Conservation (phyloP, 2,329 filamentous ascomycete species). For the Blumeriella jaapii region DNA sequence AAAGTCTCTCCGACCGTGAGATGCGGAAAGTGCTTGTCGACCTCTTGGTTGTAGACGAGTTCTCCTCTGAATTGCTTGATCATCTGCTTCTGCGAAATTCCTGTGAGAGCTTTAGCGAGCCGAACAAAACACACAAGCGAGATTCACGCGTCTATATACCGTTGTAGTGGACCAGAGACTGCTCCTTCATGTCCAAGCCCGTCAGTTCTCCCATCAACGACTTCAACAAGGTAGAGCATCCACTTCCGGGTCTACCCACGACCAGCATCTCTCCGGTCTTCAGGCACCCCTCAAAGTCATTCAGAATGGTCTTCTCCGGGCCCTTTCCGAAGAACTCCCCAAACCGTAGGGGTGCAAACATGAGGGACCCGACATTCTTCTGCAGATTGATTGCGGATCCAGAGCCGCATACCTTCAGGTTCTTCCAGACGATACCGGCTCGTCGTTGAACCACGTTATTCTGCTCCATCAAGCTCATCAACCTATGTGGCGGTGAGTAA, state of each 20-base stretch:
- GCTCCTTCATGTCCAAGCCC: constrained; percentile 41
- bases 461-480: constrained; percentile 35
- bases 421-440: constrained; percentile 51
- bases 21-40: constrained; percentile 64
- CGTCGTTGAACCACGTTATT: constrained; percentile 42
- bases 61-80: constrained; percentile 50
- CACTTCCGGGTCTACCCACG: constrained; percentile 52
- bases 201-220: constrained; percentile 46
- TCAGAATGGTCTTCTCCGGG: constrained; percentile 47
- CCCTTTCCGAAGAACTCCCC: constrained; percentile 43
- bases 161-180: constrained; percentile 49
- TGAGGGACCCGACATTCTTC: constrained; percentile 48
- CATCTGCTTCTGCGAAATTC: constrained; percentile 37
- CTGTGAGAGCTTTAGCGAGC: constrained; percentile 40
- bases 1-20: constrained; percentile 66
- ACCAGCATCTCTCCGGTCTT: constrained; percentile 55
- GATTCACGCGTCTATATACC: constrained; percentile 20
- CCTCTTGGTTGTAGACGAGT: constrained; percentile 65
- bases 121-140: constrained; percentile 10
- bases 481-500: too few relatives aligned
- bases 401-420: constrained; percentile 55
- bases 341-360: constrained; percentile 45
- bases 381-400: constrained; percentile 58
- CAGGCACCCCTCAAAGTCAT: constrained; percentile 51
- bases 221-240: constrained; percentile 54